Percentiles rank a stretch among this genome's conserved stretches.
Conservation (phyloP, 2,329 filamentous ascomycete genomes). For the Volutella citrinella region DNA sequence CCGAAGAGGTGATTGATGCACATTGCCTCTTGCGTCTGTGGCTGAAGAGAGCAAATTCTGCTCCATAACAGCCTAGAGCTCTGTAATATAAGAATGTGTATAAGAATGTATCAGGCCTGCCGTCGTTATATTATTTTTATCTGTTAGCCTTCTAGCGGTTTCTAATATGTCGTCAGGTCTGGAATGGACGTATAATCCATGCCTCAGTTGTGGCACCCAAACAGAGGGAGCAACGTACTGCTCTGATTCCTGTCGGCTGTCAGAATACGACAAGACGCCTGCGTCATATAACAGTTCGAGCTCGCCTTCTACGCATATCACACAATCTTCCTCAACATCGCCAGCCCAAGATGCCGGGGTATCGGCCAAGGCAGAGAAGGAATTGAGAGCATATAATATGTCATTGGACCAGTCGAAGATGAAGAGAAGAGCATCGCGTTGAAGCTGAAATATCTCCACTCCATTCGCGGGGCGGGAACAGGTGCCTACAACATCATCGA, state of each 20-base stretch:
- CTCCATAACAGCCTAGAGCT: not conserved
- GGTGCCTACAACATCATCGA: not conserved
- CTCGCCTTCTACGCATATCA: too few relatives aligned
- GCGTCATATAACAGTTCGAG: not conserved
- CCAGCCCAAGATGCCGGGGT: not conserved
- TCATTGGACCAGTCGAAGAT: conserved; percentile 1
- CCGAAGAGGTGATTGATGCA: not conserved
- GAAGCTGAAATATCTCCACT: conserved; percentile 1
- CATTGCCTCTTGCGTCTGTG: conserved; percentile 1
- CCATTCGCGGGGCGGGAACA: not conserved
- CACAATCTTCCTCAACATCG: not conserved
- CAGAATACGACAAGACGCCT: not conserved
- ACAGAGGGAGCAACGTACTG: too few relatives aligned
- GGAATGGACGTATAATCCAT: not conserved
- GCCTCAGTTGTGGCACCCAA: conserved; percentile 1
- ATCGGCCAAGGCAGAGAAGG: not conserved
- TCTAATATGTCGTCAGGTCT: not conserved
- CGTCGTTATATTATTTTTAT: not conserved
- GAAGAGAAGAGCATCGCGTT: conserved; percentile 1
- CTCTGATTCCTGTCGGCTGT: conserved; percentile 1
- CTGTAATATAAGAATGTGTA: conserved; percentile 1
- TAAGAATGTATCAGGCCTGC: not conserved
- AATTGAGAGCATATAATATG: conserved; percentile 1
- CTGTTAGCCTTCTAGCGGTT: not conserved
- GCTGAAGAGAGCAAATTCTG: conserved; percentile 1